Percentiles rank a stretch among this genome's conserved stretches.
Evolutionary conservation across 2,329 filamentous ascomycete species (phyloP).

Genomic region (Hymenoscyphus albidus): DNA sequence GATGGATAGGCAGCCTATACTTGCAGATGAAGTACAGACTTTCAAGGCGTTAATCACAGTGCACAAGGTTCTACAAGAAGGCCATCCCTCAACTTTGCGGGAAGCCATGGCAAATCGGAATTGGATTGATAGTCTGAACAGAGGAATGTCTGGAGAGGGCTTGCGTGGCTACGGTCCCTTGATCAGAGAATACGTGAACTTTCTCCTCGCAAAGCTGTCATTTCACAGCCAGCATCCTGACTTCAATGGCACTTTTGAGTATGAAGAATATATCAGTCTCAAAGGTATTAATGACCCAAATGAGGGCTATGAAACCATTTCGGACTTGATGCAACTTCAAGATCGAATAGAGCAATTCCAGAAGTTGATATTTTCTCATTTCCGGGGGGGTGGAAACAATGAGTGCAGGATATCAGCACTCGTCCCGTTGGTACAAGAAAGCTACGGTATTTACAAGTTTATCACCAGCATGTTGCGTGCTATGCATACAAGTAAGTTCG

Average conservation of each 20-base stretch:
- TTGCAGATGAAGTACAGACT: constrained; percentile 96
- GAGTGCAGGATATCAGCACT: constrained; percentile 94
- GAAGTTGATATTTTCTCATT: constrained; percentile 97
- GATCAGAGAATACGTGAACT: constrained; percentile 96
- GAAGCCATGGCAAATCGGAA: constrained; percentile 84
- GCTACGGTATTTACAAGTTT: constrained; percentile 99
- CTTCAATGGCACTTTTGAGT: constrained; percentile 98
- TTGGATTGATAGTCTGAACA: constrained; percentile 90
- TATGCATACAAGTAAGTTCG: constrained; percentile 84
- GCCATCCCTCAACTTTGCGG: constrained; percentile 79
- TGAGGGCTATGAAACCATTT: constrained; percentile 95
- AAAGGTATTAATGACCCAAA: constrained; percentile 99
- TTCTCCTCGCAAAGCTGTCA: constrained; percentile 87
- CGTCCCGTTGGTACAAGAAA: constrained; percentile 92
- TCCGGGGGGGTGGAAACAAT: constrained; percentile 86
- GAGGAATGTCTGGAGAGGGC: constrained; percentile 78
- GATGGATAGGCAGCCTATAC: constrained; percentile 80
- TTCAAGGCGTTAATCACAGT: constrained; percentile 98
- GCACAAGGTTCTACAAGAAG: constrained; percentile 96
- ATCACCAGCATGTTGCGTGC: constrained; percentile 98
- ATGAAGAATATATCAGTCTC: constrained; percentile 96
- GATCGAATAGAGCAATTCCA: constrained; percentile 99
- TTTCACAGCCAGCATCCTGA: constrained; percentile 96
- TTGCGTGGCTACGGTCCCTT: constrained; percentile 86
- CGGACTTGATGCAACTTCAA: constrained; percentile 91